Conservation (phyloP, 352 stramenopile species). For the Detonula confervacea region DNA sequence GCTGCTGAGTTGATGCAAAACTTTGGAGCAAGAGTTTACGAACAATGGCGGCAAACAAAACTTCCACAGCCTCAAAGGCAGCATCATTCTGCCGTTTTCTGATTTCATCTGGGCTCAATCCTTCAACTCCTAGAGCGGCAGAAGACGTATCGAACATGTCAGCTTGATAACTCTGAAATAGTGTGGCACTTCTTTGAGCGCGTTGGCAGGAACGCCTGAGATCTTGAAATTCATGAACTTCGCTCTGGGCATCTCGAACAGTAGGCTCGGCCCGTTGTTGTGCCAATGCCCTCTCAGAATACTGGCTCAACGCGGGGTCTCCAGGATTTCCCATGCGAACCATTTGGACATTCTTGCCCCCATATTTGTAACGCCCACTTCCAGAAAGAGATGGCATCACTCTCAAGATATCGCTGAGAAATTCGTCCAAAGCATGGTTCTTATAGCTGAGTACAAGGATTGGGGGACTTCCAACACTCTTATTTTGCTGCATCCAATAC, state of each 20-base stretch:
- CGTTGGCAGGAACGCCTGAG: conserved; percentile 26
- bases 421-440: conserved; percentile 90
- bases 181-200: conserved; percentile 18
- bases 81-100: conserved; percentile 36
- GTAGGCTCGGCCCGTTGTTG: conserved; percentile 20
- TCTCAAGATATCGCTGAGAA: conserved; percentile 86
- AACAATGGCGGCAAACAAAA: conserved; percentile 43
- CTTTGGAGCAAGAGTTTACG: conserved; percentile 22
- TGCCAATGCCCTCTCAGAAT: conserved; percentile 30
- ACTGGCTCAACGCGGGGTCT: conserved; percentile 19
- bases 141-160: conserved; percentile 40
- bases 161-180: conserved; percentile 36
- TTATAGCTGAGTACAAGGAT: conserved; percentile 90
- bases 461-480: conserved; percentile 83
- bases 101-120: neutral
- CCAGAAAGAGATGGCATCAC: conserved; percentile 55
- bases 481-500: conserved; percentile 85
- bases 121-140: neutral
- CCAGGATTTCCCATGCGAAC: conserved; percentile 39
- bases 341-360: conserved; percentile 10
- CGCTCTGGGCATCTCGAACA: conserved; percentile 10
- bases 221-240: conserved; percentile 32
- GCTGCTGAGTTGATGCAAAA: conserved; percentile 12
- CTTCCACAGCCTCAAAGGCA: conserved; percentile 64
- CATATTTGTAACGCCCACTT: conserved; percentile 6